Evolutionary conservation across 73 alveolate species (phyloP), one percentile per base, ranked within the genome.

Genomic region (Paramecium tetraurelia): DNA sequence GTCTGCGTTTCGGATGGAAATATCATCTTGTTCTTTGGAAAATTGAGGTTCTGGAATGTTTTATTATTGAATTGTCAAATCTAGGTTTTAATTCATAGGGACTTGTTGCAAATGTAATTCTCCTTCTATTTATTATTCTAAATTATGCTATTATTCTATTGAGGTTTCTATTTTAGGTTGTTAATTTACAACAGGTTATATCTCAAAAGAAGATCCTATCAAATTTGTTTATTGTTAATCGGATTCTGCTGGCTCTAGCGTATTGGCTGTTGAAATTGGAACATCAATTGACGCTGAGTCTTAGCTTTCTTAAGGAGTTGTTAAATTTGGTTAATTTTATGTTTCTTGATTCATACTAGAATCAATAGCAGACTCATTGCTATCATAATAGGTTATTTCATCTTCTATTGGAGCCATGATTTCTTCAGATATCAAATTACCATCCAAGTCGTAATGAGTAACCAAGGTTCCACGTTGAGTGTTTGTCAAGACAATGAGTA

Each of bases 391-490:
- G 24, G 59, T 59, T 16, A 24, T 59, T 59, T 59, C 33, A 48
- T 48, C 59, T 48, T 48, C 59, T 48, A 48, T 48, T 14, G 59
- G 21, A 0, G 59, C 8, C 59, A 48, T 48, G 9, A 48, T 12
- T 14, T 48, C 59, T 14, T 48, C 59, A 14, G 59, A 48, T 48
- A 16, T 7, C 16, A 48, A 48, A 71, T 71, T 71, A 10, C 58
- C 58, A 12, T 71, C 86, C 31, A 71, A 33, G 11, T 71, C 86
- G 12, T 75, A 75, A 75, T 75, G 68, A 18, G 33, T 75, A 29
- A 75, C 36, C 21, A 75, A 10, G 18, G 87, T 63, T 63, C 84
- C 87, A 41, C 21, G n/a, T 75, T 75, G 33, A 75, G 69, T n/a
- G 21, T 22, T 5, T 36, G 5, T 0, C n/a, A 41, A 14, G 11